Conservation (phyloP, 352 stramenopile genomes). For the Phytophthora quininea region DNA sequence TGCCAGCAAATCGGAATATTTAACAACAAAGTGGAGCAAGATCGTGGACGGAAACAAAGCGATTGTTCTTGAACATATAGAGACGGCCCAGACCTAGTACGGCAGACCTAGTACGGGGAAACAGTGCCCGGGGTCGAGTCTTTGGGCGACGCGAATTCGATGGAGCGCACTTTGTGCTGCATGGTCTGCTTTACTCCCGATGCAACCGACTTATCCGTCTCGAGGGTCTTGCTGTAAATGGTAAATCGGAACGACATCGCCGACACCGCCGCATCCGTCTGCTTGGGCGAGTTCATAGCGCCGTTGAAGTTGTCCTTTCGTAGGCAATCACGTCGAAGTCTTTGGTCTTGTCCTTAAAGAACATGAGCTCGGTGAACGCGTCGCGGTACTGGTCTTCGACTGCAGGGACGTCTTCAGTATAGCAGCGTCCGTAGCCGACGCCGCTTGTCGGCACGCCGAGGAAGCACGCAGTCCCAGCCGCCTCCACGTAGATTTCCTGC, state of each 20-base stretch:
- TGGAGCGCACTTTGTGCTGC: conserved; percentile 33
- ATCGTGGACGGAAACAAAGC: neutral
- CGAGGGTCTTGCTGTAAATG: conserved; percentile 36
- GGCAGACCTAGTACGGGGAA: conserved; percentile 15
- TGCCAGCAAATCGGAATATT: conserved; percentile 8
- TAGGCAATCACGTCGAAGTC: conserved; percentile 52
- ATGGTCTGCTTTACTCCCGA: conserved; percentile 29
- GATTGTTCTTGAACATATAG: neutral
- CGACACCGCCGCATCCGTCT: conserved; percentile 2
- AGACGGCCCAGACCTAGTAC: neutral
- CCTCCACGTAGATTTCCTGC: conserved; percentile 54
- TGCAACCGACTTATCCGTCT: conserved; percentile 5
- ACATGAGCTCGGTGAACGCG: conserved; percentile 42
- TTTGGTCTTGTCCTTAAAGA: conserved; percentile 45
- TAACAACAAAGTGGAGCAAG: neutral
- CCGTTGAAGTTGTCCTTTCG: conserved; percentile 43
- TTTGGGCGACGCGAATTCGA: conserved; percentile 25
- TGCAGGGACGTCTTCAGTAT: conserved; percentile 23
- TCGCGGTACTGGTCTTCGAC: conserved; percentile 39
- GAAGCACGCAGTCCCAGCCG: conserved; percentile 48
- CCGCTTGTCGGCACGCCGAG: conserved; percentile 19
- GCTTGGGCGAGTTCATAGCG: neutral
- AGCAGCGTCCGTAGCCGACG: conserved; percentile 44
- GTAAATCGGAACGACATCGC: conserved; percentile 35
- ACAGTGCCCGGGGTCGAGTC: conserved; percentile 25